Evolutionary conservation across 106 monocot species (phyloP), one percentile per base, ranked within the genome.

Genomic region (Phalaenopsis aphrodite): DNA sequence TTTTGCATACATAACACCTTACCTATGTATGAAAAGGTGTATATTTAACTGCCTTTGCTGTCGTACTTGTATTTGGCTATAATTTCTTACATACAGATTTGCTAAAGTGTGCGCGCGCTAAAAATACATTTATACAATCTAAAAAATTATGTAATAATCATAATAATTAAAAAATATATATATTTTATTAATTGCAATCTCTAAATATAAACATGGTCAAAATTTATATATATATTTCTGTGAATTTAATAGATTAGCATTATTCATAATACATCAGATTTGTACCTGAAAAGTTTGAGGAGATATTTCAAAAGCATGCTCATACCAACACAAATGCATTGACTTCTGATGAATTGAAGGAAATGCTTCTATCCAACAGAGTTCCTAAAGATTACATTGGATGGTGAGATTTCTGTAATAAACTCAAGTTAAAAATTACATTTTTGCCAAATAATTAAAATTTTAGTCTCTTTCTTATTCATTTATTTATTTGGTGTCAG

Each of bases 241-340:
- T 69, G 36, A 16, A 12, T 16, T 39, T 16, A 69, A 36, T 39
- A 39, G 14, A 10, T 39, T 69, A 1, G 1, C 69, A 69, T 69
- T 5, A 38, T 69, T 37, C 12, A 2, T 69, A 39, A 23, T 39
- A 41, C 14, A 38, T 39, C 0, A 95, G 95, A 77, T 95, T 95
- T 80, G 95, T 92, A 48, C 75, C 84, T 2, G 82, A 58, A 57
- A 95, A 95, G 56, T 95, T 95, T 77, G 92, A 90, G 64, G 85
- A 87, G 55, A 92, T 76, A 76, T 76, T 76, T 49, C 19, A 76
- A 11, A 94, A 94, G 76, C 87, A 97, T 83, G 97, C 94, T 8
- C 84, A 79, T 36, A 88, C 89, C 42, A 71, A 86, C 56, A 80
- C 77, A 8, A 78, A 87, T 81, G 90, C 82, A 3, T 81, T 98